These are phyloP conservation scores for Hansfordia pulvinata DNA, from an alignment of 2,329 filamentous ascomycete genomes.

Conservation along the genomic window DNA sequence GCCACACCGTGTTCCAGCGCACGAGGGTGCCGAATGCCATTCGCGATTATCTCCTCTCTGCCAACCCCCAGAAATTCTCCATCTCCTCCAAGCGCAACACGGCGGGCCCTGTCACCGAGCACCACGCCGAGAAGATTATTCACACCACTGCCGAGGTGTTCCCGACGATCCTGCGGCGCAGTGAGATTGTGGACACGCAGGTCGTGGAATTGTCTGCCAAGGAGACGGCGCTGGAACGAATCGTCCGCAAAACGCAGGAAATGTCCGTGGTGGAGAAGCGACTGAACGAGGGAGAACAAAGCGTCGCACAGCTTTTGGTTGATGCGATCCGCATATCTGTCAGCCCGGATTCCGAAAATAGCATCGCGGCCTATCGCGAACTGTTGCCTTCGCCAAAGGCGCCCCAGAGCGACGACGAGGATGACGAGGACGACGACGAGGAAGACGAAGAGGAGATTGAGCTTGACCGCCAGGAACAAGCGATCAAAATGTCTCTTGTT, in stretches of 20 bases:
- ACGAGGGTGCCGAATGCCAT: conserved; percentile 72
- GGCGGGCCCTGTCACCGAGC: conserved; percentile 53
- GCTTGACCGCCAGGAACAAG: conserved; percentile 52
- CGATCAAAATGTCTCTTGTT: conserved; percentile 71
- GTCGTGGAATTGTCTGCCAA: conserved; percentile 58
- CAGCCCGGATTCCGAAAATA: conserved; percentile 59
- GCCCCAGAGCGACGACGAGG: conserved; percentile 25
- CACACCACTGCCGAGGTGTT: conserved; percentile 78
- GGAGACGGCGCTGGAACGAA: conserved; percentile 83
- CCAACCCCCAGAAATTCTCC: conserved; percentile 66
- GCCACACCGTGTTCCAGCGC: conserved; percentile 76
- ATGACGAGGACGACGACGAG: conserved; percentile 27
- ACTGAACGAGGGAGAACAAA: conserved; percentile 58
- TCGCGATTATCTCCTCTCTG: conserved; percentile 73
- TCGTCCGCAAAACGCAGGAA: conserved; percentile 81
- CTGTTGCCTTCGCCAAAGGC: conserved; percentile 56
- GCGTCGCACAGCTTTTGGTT: conserved; percentile 52
- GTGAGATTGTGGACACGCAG: conserved; percentile 62
- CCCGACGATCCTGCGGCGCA: conserved; percentile 79
- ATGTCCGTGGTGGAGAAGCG: conserved; percentile 64
- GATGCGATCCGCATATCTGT: conserved; percentile 69
- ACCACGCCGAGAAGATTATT: conserved; percentile 71
- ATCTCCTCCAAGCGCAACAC: conserved; percentile 61
- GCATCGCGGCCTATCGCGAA: conserved; percentile 63
- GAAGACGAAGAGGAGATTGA: conserved; percentile 33